Conservation (phyloP, 768 basidiomycete species). For the Austroboletus eburneus region DNA sequence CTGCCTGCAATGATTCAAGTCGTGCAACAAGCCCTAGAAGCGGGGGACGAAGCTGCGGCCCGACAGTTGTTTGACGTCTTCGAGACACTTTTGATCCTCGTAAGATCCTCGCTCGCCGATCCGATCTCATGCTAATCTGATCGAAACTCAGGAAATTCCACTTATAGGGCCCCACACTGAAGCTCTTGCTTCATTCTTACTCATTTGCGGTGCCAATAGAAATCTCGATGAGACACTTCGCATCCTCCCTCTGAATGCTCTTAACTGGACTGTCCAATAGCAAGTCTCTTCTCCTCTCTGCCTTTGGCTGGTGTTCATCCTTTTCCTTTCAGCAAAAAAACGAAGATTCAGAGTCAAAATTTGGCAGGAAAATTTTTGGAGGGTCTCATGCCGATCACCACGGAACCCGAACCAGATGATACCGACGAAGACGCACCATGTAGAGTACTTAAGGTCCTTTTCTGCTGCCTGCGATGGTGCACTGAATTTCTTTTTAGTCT, state of each 20-base stretch:
- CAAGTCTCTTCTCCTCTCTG: slow-evolving; percentile 32
- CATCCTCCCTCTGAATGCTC: slow-evolving; percentile 85
- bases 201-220: slow-evolving; percentile 77
- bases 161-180: slow-evolving; percentile 85
- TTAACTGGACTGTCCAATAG: slow-evolving; percentile 98
- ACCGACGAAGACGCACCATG: slow-evolving; percentile 91
- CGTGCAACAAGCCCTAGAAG: slow-evolving; percentile 76
- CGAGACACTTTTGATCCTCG: slow-evolving; percentile 92
- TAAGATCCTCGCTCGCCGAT: slow-evolving; percentile 29
- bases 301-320: background rate
- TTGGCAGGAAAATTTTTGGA: slow-evolving; percentile 84
- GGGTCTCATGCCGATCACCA: slow-evolving; percentile 89
- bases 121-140: slow-evolving; percentile 3
- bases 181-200: slow-evolving; percentile 83
- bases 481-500: slow-evolving; percentile 46
- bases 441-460: slow-evolving; percentile 52
- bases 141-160: slow-evolving; percentile 73
- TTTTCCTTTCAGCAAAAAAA: slow-evolving; percentile 74
- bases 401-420: slow-evolving; percentile 92
- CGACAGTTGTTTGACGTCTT: slow-evolving; percentile 93
- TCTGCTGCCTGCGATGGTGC: background rate
- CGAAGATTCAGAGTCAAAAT: slow-evolving; percentile 82
- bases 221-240: slow-evolving; percentile 75
- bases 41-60: slow-evolving; percentile 74
- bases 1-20: slow-evolving; percentile 88